These are phyloP conservation scores for Fusarium multiceps DNA, from an alignment of 2,329 filamentous ascomycete species.

Conservation along the genomic window DNA sequence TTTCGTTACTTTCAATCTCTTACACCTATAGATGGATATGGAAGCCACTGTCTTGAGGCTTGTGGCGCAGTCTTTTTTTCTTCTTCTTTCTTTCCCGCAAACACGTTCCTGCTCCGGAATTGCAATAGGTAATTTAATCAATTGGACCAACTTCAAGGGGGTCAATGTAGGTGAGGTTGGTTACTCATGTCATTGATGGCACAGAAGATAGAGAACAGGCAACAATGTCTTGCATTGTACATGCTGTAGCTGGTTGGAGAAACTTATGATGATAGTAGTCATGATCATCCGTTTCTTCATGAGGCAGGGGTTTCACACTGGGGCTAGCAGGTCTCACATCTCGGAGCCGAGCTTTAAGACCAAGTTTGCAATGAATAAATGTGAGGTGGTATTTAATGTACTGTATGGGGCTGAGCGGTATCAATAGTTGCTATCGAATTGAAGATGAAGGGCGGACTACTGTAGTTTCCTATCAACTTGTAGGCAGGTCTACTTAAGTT, in stretches of 20 bases:
- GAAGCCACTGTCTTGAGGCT: background rate
- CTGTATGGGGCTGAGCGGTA: background rate
- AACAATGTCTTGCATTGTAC: background rate
- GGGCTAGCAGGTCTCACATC: slow-evolving; percentile 2
- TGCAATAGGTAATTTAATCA: background rate
- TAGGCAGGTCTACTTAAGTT: background rate
- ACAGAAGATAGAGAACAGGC: background rate
- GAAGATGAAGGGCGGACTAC: background rate
- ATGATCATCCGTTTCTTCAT: slow-evolving; percentile 24
- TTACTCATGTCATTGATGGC: no score
- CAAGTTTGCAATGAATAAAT: background rate
- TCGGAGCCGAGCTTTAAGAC: slow-evolving; percentile 7
- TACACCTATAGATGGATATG: background rate
- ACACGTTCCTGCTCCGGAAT: background rate
- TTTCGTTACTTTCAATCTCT: background rate
- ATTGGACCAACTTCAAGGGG: background rate
- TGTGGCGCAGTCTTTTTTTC: background rate
- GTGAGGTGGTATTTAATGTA: background rate
- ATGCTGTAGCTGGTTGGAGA: background rate
- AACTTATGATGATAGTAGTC: slow-evolving; percentile 6
- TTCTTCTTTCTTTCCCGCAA: background rate
- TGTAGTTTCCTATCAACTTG: background rate
- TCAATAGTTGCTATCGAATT: background rate
- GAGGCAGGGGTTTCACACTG: slow-evolving; percentile 14
- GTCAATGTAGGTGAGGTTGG: background rate